Conservation (phyloP, 2,329 filamentous ascomycete species). For the Trichoderma breve region DNA sequence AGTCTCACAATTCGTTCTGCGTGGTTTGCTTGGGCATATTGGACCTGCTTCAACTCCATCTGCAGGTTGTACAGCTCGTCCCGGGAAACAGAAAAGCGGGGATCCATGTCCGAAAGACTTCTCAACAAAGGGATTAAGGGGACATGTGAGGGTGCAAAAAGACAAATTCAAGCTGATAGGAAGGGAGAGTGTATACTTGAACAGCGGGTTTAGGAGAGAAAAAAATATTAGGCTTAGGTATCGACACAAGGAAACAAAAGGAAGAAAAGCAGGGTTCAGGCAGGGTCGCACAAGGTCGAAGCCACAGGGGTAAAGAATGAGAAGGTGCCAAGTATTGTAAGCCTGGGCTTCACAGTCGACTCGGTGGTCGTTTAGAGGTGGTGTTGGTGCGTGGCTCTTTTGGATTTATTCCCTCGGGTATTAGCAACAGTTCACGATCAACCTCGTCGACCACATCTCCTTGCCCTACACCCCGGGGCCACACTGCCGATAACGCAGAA, state of each 20-base stretch:
- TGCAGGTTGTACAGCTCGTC: slow-evolving; percentile 67
- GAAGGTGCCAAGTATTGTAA: neutral
- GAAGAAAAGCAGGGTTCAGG: neutral
- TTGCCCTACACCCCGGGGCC: slow-evolving; percentile 35
- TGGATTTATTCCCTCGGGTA: slow-evolving; percentile 34
- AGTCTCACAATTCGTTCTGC: slow-evolving; percentile 60
- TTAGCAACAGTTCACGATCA: slow-evolving; percentile 37
- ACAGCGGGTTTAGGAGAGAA: neutral
- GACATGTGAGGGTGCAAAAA: neutral
- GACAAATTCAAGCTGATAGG: neutral
- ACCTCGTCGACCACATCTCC: slow-evolving; percentile 48
- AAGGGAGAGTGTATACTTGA: neutral
- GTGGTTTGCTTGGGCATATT: slow-evolving; percentile 61
- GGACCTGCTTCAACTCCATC: slow-evolving; percentile 68
- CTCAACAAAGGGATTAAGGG: neutral
- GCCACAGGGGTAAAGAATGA: neutral
- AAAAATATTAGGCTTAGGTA: neutral
- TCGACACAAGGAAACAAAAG: neutral
- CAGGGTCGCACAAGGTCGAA: neutral
- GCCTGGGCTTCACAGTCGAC: neutral
- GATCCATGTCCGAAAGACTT: slow-evolving; percentile 56
- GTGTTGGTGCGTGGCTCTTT: slow-evolving; percentile 17
- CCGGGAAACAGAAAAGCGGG: slow-evolving; percentile 56
- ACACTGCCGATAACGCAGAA: slow-evolving; percentile 23
- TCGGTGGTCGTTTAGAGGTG: neutral